These are phyloP conservation scores for Lichina pygmaea DNA, from an alignment of 495 filamentous ascomycete genomes.

Conservation along the genomic window DNA sequence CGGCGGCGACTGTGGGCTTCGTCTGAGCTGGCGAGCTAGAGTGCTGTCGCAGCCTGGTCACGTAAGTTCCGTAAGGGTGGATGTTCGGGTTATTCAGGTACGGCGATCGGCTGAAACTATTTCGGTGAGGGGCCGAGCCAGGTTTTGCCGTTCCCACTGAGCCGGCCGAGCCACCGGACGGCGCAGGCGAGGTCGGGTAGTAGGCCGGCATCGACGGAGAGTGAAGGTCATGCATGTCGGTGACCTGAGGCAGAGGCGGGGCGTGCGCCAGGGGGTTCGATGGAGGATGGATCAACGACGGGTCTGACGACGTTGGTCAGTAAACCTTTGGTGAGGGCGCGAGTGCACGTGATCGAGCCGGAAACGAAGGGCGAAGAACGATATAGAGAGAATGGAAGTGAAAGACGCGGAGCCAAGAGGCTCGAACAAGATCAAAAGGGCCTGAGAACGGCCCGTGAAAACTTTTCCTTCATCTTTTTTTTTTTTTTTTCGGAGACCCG, in stretches of 20 bases:
- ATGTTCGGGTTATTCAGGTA: slow-evolving; percentile 3
- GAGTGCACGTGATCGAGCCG: slow-evolving; percentile 5
- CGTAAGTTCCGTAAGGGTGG: slow-evolving; percentile 12
- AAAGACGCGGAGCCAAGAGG: background rate
- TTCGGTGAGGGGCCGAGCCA: slow-evolving; percentile 5
- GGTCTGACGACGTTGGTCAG: background rate
- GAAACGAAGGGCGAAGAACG: slow-evolving; percentile 5
- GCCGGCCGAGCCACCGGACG: slow-evolving; percentile 5
- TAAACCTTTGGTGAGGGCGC: no score
- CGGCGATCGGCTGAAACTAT: slow-evolving; percentile 9
- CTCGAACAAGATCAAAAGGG: slow-evolving; percentile 1
- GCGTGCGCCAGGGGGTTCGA: background rate
- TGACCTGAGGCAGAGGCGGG: slow-evolving; percentile 5
- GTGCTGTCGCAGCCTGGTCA: slow-evolving; percentile 20
- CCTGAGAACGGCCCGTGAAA: background rate
- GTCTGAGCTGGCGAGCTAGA: slow-evolving; percentile 29
- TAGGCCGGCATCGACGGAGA: slow-evolving; percentile 3
- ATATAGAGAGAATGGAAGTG: background rate
- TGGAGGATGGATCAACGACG: background rate
- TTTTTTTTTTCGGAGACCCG: slow-evolving; percentile 2
- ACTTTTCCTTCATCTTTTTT: background rate
- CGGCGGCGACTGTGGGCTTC: slow-evolving; percentile 14
- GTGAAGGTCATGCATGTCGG: slow-evolving; percentile 5
- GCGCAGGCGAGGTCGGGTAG: slow-evolving; percentile 6
- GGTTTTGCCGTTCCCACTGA: slow-evolving; percentile 1